Conservation (phyloP, 2,329 filamentous ascomycete genomes). For the Blastomyces gilchristii region DNA sequence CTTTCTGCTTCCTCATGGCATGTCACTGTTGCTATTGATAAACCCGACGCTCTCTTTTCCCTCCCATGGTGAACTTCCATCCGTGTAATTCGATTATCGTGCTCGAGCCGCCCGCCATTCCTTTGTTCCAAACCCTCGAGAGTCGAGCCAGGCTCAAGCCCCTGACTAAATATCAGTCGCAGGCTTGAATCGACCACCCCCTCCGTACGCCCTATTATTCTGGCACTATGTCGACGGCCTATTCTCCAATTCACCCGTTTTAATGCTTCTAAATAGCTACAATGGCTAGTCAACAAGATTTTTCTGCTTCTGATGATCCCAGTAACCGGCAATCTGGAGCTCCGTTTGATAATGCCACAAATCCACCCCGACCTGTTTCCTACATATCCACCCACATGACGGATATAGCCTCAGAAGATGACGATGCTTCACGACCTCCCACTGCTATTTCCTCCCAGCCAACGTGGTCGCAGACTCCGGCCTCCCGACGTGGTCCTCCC, state of each 20-base stretch:
- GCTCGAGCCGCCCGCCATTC: not conserved
- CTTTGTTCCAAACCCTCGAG: not conserved
- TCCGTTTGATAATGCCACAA: not conserved
- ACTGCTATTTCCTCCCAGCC: constrained; percentile 39
- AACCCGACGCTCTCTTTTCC: not conserved
- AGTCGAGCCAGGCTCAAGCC: not conserved
- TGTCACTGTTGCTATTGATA: not conserved
- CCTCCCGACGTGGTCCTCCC: constrained; percentile 46
- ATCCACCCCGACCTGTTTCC: constrained; percentile 28
- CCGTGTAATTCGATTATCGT: not conserved
- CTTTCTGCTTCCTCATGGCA: not conserved
- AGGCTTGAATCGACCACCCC: not conserved
- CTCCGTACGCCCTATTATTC: not conserved
- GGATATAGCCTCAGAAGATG: constrained; percentile 46
- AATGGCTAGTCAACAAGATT: constrained; percentile 11
- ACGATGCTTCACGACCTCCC: constrained; percentile 28
- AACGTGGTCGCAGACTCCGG: constrained; percentile 47
- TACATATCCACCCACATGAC: constrained; percentile 62
- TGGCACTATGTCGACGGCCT: constrained; percentile 5
- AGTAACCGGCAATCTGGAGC: not conserved
- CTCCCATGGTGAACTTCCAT: not conserved
- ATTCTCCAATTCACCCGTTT: constrained; percentile 1
- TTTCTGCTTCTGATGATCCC: constrained; percentile 1
- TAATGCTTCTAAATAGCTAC: not conserved
- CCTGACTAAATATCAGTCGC: not conserved